Evolutionary conservation across 108 stramenopile genomes (phyloP), one percentile per base, ranked within the genome.

Genomic region (Nitzschia putrida): DNA sequence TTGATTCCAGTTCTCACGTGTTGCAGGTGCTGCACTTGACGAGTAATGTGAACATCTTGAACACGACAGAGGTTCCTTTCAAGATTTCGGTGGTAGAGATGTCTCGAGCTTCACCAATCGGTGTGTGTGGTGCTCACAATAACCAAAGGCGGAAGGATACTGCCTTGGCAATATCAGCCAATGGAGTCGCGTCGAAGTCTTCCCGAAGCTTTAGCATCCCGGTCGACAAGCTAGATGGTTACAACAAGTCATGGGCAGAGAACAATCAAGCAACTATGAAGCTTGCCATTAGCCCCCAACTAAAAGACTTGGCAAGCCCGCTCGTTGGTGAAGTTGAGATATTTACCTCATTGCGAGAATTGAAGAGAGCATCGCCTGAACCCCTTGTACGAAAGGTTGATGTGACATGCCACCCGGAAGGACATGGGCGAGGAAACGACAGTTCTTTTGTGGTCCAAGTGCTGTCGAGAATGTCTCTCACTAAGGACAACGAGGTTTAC

Each of bases 11-110:
- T 61, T 7, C 16, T 13, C 6, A 26, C 3, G 43, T 52, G 20
- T 59, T 41, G 37, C 43, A 87, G 86, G 83, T 91, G 7, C 68
- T 92, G n/a, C 91, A 85, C 57, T 26, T 92, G 2, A 75, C 81
- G 23, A 92, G 88, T 50, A 76, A 85, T 40, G 77, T 93, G 2
- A 81, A 86, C 49, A 64, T 93, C n/a, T 52, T 71, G 42, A 90
- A 90, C 60, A 57, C 53, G 8, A 85, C 88, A 0, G 72, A 76
- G 21, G 60, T 93, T 55, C 88, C 87, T 20, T 90, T 93, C 61
- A 53, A 57, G 13, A 70, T 93, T 37, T 72, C 66, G 2, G 12
- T 40, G 12, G 51, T 61, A 8, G 60, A 55, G 12, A 55, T 38
- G 14, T 1, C 13, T 11, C 11, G 41, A 21, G n/a, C 21, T 24